Base-by-base conservation (phyloP, 225 moss, liverwort and hornwort species). In the Asterella californica region DNA sequence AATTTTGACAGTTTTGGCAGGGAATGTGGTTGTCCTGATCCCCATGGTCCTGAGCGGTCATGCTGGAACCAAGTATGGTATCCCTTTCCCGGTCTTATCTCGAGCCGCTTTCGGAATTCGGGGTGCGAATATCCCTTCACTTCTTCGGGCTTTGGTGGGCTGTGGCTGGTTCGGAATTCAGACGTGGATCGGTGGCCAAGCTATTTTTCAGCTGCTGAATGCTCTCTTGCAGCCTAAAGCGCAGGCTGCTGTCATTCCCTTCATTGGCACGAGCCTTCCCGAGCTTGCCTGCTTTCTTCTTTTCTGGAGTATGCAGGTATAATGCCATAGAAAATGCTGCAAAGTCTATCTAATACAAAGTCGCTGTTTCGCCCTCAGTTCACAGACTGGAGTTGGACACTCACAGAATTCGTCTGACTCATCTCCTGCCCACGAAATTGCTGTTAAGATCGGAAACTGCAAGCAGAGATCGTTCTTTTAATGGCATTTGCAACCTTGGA, bases 91-190 rank as follows among this genome's bases (percentile, higher is more conserved):
- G 1, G 94, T 96, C 33, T 81, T 96, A 46, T 92, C 96, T 11
- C 87, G 94, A 32, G 90, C 96, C 37, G 87, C 92, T n/a, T 96
- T 96, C 48, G 96, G 96, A 5, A 90, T 96, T 72, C 86, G 94
- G 0, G 96, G 96, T 24, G 96, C 96, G 4, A 91, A 92, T 48
- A 86, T 94, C 73, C 96, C 96, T 30, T 92, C 96, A 25, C 71
- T 96, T 0, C 79, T 96, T 80, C 89, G 96, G 22, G 96, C 94
- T 34, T 81, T 96, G 34, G 94, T 96, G 53, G 96, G 90, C 11
- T 96, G 96, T 77, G 94, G 96, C 0, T 96, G 96, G 96, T 96
- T 96, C 59, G 94, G 96, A 29, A 96, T 96, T 70, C 96, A 96
- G 67, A 96, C 96, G 21, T 96, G 96, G 96, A 96, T 96, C 17